Evolutionary conservation across 2,329 filamentous ascomycete species (phyloP).

Genomic region (Diaporthe capsici): DNA sequence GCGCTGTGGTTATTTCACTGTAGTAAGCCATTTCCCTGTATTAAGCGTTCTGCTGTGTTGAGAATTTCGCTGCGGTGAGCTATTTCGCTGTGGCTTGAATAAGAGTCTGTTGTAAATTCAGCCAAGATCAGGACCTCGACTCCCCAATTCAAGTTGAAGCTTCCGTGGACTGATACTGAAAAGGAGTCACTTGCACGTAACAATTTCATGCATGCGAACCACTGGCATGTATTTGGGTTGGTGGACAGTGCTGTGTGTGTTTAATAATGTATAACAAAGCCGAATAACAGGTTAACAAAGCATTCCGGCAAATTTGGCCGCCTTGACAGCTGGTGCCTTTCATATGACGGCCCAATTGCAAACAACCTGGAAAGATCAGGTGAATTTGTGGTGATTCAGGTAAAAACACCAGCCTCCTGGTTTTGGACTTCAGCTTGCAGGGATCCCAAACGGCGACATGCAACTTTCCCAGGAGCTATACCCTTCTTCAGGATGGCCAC

Average conservation of each 20-base stretch:
- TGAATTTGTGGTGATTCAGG: neutral
- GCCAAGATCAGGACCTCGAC: too few species aligned
- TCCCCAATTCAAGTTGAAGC: too few species aligned
- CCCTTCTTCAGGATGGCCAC: too few species aligned
- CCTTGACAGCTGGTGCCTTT: neutral
- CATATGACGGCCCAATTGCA: neutral
- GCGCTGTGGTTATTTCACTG: too few species aligned
- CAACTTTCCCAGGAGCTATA: neutral
- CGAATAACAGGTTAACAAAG: neutral
- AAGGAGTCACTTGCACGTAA: too few species aligned
- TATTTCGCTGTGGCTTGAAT: too few species aligned
- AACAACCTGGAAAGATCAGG: neutral
- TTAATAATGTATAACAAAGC: neutral
- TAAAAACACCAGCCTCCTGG: slow-evolving; percentile 19
- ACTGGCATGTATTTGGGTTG: neutral
- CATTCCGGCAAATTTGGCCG: neutral
- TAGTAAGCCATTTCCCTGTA: too few species aligned
- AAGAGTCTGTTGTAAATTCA: too few species aligned
- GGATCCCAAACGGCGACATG: neutral
- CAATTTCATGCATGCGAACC: neutral
- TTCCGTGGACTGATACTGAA: too few species aligned
- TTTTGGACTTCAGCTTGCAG: neutral
- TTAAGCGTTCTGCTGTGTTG: too few species aligned
- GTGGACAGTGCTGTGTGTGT: neutral
- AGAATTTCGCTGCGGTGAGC: too few species aligned